A percentile compares a stretch with the other conserved stretches of the same genome.
These are phyloP conservation scores for Beauveria varroae DNA, from an alignment of 2,329 filamentous ascomycete species.

Conservation along the genomic window DNA sequence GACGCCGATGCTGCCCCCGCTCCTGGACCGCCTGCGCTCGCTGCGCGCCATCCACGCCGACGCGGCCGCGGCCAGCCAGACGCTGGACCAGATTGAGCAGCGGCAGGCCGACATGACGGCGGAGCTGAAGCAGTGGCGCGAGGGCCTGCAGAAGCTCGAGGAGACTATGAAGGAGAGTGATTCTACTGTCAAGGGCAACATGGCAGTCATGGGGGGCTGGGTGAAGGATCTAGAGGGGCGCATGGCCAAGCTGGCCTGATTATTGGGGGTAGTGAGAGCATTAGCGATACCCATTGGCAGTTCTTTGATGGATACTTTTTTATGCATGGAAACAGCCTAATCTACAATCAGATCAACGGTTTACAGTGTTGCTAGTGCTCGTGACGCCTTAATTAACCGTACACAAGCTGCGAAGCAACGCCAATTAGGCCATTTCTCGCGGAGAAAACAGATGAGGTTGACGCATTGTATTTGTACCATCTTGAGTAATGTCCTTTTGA, in stretches of 20 bases:
- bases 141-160: slow-evolving; percentile 74
- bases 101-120: slow-evolving; percentile 73
- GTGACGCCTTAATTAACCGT: no score
- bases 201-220: slow-evolving; percentile 80
- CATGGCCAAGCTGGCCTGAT: slow-evolving; percentile 49
- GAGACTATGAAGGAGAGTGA: slow-evolving; percentile 63
- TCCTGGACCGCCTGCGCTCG: slow-evolving; percentile 79
- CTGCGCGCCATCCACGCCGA: slow-evolving; percentile 79
- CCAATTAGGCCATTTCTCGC: no score
- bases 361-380: background rate
- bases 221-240: slow-evolving; percentile 78
- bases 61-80: slow-evolving; percentile 73
- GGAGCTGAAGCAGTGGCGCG: slow-evolving; percentile 81
- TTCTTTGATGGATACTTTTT: slow-evolving; percentile 3
- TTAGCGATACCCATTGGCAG: slow-evolving; percentile 6
- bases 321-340: background rate
- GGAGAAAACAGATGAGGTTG: no score
- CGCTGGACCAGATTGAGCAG: slow-evolving; percentile 68
- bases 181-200: slow-evolving; percentile 66
- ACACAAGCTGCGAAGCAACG: no score
- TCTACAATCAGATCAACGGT: background rate
- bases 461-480: no score
- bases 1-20: slow-evolving; percentile 72
- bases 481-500: no score
- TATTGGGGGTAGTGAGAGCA: background rate